Conservation (phyloP, 148 eudicot species). For the Rhododendron kiyosumense region DNA sequence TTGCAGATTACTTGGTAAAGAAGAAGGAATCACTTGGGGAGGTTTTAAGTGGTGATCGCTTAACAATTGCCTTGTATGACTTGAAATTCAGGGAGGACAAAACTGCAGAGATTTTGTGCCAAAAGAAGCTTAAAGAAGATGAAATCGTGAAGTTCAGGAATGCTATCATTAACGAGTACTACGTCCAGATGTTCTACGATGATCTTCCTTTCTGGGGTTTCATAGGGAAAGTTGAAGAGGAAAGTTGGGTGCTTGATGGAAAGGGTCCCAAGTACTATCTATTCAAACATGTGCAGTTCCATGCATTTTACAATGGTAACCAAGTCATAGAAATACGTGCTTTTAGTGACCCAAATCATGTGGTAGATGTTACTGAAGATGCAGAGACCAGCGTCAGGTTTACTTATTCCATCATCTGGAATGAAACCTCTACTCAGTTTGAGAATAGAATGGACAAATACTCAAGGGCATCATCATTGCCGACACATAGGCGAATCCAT, state of each 20-base stretch:
- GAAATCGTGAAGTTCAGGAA: slow-evolving; percentile 52
- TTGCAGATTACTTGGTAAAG: slow-evolving; percentile 46
- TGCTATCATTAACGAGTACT: slow-evolving; percentile 57
- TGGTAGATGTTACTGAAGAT: slow-evolving; percentile 63
- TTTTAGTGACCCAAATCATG: slow-evolving; percentile 69
- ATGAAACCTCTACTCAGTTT: slow-evolving; percentile 40
- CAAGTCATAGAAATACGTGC: slow-evolving; percentile 70
- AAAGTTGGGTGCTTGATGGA: slow-evolving; percentile 20
- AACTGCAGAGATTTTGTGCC: slow-evolving; percentile 44
- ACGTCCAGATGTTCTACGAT: slow-evolving; percentile 75
- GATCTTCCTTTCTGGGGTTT: slow-evolving; percentile 90
- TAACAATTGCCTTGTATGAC: slow-evolving; percentile 47
- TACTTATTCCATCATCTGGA: slow-evolving; percentile 68
- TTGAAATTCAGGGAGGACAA: slow-evolving; percentile 51
- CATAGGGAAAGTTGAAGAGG: slow-evolving; percentile 69
- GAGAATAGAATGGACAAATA: slow-evolving; percentile 62
- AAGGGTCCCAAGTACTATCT: slow-evolving; percentile 50
- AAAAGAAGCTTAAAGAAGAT: slow-evolving; percentile 30
- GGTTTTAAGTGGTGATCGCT: slow-evolving; percentile 59
- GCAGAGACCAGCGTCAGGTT: slow-evolving; percentile 42
- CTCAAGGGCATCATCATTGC: slow-evolving; percentile 44
- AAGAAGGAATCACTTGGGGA: slow-evolving; percentile 67
- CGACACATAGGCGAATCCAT: slow-evolving; percentile 46
- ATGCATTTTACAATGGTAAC: slow-evolving; percentile 51
- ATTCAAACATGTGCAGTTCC: slow-evolving; percentile 66